Base-by-base conservation (phyloP, 1,139 yeast species). In the Taphrina communis region DNA sequence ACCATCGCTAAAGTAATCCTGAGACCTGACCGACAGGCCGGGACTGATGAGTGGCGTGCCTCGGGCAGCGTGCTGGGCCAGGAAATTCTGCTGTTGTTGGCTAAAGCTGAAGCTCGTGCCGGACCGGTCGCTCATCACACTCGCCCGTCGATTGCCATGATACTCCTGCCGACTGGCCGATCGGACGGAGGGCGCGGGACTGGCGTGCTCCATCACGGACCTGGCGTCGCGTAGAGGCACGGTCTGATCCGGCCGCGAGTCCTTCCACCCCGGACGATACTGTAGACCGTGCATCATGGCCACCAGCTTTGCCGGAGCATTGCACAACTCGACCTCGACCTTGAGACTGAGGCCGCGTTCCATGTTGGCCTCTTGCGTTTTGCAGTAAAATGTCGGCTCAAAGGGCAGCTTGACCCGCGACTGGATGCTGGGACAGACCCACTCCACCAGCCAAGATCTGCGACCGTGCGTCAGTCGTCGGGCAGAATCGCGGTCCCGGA, bases 261-360 rank as follows among this genome's bases (percentile, higher is more conserved):
- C 67, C 36, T 42, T 41, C 67, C 67, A 63, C 25, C 44, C 56
- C 7, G 67, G 55, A 2, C 44, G 31, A 46, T 55, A 63, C 12
- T 56, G 51, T 6, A 63, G 39, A 35, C 61, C 61, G 38, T 63
- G 67, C 55, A 63, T 38, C 31, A 63, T 55, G 5, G 67, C 59
- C 1, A 41, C 61, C 12, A 63, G 61, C 21, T 57, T 56, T 4
- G 51, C 50, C 11, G 53, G 53, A 14, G 42, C 55, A 38, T 21
- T 35, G 42, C 57, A 51, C 31, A 63, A 25, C 25, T 55, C 61
- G 31, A 63, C 58, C 61, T 63, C 67, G 41, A 63, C 61, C 44
- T 57, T 56, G 19, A 63, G 38, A 35, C 55, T 41, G 8, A 63
- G 55, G n/a, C 61, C 61, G 7, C 67, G 39, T 36, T 63, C 67